Conservation (phyloP, 2,329 filamentous ascomycete species). For the Penicillium sp. region DNA sequence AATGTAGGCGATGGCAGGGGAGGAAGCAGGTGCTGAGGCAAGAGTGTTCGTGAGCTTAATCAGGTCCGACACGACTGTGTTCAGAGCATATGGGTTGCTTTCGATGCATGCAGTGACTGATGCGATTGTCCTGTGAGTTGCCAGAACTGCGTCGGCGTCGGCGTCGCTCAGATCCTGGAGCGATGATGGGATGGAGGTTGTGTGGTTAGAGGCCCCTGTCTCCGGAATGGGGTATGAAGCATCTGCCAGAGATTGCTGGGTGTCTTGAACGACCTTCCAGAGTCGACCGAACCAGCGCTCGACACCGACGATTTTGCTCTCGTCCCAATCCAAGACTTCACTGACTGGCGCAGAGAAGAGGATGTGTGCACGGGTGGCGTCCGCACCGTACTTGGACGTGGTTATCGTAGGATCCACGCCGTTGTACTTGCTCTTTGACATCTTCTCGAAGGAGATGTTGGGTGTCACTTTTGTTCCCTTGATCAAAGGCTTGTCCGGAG, state of each 20-base stretch:
- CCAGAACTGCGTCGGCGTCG: slow-evolving; percentile 59
- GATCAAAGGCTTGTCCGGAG: slow-evolving; percentile 61
- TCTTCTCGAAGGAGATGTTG: slow-evolving; percentile 77
- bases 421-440: slow-evolving; percentile 95
- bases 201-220: slow-evolving; percentile 23
- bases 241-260: slow-evolving; percentile 27
- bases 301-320: slow-evolving; percentile 76
- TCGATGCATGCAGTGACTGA: slow-evolving; percentile 70
- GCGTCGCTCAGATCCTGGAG: slow-evolving; percentile 35
- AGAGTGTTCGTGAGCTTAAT: slow-evolving; percentile 78
- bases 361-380: slow-evolving; percentile 82
- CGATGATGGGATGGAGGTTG: slow-evolving; percentile 27
- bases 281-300: slow-evolving; percentile 77
- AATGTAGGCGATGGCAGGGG: slow-evolving; percentile 41
- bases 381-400: slow-evolving; percentile 75
- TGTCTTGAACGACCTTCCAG: slow-evolving; percentile 57
- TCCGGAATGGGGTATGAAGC: slow-evolving; percentile 25
- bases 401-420: slow-evolving; percentile 78
- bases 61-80: slow-evolving; percentile 80
- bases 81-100: slow-evolving; percentile 72
- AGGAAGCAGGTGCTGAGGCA: slow-evolving; percentile 47
- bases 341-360: slow-evolving; percentile 84
- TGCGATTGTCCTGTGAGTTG: slow-evolving; percentile 67
- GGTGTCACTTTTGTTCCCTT: slow-evolving; percentile 61
- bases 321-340: slow-evolving; percentile 87